phyloP scores from a whole-genome alignment of 1,284 basidiomycete species.

The Macrocystidia cucumis region DNA sequence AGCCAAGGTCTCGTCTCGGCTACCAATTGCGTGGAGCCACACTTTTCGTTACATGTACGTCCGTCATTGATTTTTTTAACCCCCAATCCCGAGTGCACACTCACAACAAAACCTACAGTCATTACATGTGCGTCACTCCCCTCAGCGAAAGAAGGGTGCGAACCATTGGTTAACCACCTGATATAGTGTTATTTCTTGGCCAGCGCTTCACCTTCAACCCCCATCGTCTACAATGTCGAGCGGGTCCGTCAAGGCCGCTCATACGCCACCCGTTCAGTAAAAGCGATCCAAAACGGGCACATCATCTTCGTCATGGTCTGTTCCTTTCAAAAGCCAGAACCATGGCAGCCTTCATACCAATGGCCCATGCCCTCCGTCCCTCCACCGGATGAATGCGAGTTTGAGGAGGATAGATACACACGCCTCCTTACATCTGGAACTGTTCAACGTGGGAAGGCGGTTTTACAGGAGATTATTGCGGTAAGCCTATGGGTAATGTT shows the following conservation, averaged over 20 bases:
- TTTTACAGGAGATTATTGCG: conserved; percentile 32
- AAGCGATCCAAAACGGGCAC: conserved; percentile 63
- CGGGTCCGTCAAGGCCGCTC: conserved; percentile 76
- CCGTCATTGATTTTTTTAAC: conserved; percentile 1
- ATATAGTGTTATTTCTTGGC: conserved; percentile 74
- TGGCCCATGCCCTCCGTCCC: conserved; percentile 58
- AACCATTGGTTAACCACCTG: background rate
- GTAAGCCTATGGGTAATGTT: no score
- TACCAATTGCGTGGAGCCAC: conserved; percentile 61
- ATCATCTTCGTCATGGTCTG: conserved; percentile 81
- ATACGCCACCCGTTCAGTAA: conserved; percentile 69
- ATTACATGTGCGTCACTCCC: conserved; percentile 48
- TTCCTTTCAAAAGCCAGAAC: conserved; percentile 81
- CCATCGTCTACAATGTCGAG: conserved; percentile 84
- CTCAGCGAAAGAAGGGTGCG: background rate
- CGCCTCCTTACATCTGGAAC: conserved; percentile 19
- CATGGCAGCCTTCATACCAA: conserved; percentile 60
- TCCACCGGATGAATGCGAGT: conserved; percentile 57
- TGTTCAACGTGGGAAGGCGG: conserved; percentile 13
- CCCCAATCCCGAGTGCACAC: conserved; percentile 1
- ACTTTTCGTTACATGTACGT: conserved; percentile 69
- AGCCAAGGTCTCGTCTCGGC: conserved; percentile 81
- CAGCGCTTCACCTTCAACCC: conserved; percentile 68
- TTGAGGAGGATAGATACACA: conserved; percentile 43
- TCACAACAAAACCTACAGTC: conserved; percentile 33